Evolutionary conservation across 2,329 filamentous ascomycete species (phyloP), one percentile per base, ranked within the genome.

Genomic region (Ascocoryne sarcoides): DNA sequence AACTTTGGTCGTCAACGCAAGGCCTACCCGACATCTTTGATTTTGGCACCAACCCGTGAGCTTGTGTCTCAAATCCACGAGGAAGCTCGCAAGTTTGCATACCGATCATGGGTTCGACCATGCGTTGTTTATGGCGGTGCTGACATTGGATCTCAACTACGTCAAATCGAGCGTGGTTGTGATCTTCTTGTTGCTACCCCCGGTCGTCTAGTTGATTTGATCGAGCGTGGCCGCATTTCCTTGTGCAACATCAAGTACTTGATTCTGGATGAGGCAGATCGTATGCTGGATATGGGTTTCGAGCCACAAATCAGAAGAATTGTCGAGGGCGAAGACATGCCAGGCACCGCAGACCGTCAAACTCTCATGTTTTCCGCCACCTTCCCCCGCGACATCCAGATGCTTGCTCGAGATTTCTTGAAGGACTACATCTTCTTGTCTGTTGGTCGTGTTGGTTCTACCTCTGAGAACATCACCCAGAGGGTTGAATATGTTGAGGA

Each of bases 231-330:
- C 60, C 87, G 90, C 62, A 96, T 98, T 64, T 96, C 92, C 32
- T 82, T 98, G 41, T 79, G 82, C 66, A 95, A 95, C 76, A 98
- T 98, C 76, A 96, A 95, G 75, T 98, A 98, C 64, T 78, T 98
- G 48, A 87, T 98, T 57, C 85, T 98, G 40, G 92, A 98, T 58
- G 92, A 98, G 78, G 92, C 92, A 65, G 92, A 98, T 73, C 92
- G 92, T 65, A 98, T 98, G 92, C 76, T 98, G 75, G 92, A 98
- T 76, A 98, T 98, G 92, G 92, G 92, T 92, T 98, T 98, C 75
- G 92, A 98, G 74, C 92, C 92, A 59, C 92, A 98, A 71, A 98
- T 98, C 62, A 89, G 92, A 60, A 85, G 90, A 58, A 96, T 98
- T 59, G 92, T 98, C 33, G 90, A 96, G 68, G 88, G 88, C 46